Percentiles rank a stretch among this genome's conserved stretches.
phyloP scores from a whole-genome alignment of 2,329 filamentous ascomycete species.

The Penicillium sclerotiorum region DNA sequence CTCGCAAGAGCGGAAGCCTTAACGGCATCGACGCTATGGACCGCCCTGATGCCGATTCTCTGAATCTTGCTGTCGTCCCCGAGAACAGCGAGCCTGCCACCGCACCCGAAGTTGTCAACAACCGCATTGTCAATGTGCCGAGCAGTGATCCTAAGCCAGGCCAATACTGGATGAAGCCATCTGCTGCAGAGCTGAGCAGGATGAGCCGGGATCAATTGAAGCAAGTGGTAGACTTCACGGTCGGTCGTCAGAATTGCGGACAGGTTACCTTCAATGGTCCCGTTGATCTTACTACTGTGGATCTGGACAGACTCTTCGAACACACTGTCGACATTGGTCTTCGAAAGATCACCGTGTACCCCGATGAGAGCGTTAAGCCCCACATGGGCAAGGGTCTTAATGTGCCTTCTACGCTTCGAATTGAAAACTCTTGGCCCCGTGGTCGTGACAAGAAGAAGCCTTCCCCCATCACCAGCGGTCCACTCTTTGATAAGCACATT shows the following conservation, averaged over 20 bases:
- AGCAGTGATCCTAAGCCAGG: constrained; percentile 62
- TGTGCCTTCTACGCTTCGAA: constrained; percentile 81
- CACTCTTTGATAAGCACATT: constrained; percentile 77
- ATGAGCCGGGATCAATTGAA: constrained; percentile 81
- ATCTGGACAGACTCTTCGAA: constrained; percentile 77
- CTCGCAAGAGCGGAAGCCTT: constrained; percentile 52
- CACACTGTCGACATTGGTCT: constrained; percentile 74
- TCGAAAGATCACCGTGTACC: constrained; percentile 87
- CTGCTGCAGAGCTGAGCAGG: constrained; percentile 70
- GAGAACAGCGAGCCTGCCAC: constrained; percentile 55
- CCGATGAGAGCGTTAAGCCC: constrained; percentile 73
- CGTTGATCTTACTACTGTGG: constrained; percentile 78
- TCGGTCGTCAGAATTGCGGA: constrained; percentile 81
- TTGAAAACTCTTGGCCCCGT: constrained; percentile 92
- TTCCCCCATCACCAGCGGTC: constrained; percentile 62
- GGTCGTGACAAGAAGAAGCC: constrained; percentile 60
- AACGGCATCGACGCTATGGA: constrained; percentile 39
- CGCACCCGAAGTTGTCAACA: constrained; percentile 37
- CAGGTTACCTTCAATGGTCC: constrained; percentile 77
- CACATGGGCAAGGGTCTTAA: constrained; percentile 85
- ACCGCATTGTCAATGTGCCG: constrained; percentile 27
- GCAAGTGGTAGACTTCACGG: constrained; percentile 72
- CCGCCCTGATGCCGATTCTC: constrained; percentile 69
- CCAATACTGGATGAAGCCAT: constrained; percentile 84
- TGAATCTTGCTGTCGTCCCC: constrained; percentile 74